Percentiles rank a stretch among this genome's conserved stretches.
Evolutionary conservation across 306 rosid genomes (phyloP).

Genomic region (Gynostemma pentaphyllum): DNA sequence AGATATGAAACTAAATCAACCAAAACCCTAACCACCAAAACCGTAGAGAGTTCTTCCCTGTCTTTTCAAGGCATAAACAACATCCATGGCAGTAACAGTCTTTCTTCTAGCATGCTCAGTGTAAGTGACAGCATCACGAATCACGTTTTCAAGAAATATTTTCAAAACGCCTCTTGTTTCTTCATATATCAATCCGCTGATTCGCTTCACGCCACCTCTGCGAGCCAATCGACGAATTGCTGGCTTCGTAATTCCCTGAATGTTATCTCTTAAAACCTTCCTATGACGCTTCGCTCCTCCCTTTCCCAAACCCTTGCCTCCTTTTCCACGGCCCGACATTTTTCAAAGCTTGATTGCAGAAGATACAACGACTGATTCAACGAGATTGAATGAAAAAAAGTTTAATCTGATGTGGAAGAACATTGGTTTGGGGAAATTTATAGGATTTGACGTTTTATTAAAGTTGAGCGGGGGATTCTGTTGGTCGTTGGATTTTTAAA

Average conservation of each 20-base stretch:
- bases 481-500: background rate
- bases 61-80: constrained; percentile 39
- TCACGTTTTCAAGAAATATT: constrained; percentile 39
- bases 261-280: constrained; percentile 43
- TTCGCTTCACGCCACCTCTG: constrained; percentile 39
- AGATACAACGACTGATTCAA: no score
- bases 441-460: background rate
- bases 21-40: constrained; percentile 25
- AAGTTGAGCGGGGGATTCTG: background rate
- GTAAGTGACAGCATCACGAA: constrained; percentile 42
- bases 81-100: constrained; percentile 45
- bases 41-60: constrained; percentile 45
- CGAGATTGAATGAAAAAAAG: no score
- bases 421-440: background rate
- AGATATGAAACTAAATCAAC: background rate
- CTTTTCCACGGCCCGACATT: constrained; percentile 55
- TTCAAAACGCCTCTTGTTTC: constrained; percentile 41
- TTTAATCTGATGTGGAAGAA: no score
- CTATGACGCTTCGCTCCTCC: constrained; percentile 50
- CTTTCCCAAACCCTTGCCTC: constrained; percentile 51
- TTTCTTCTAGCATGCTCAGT: constrained; percentile 40
- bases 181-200: constrained; percentile 41
- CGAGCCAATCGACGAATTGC: constrained; percentile 46
- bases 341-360: background rate
- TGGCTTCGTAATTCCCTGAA: constrained; percentile 44